Percentiles rank a stretch among this genome's conserved stretches.
Conservation (phyloP, 495 filamentous ascomycete genomes). For the Diplogelasinospora grovesii region DNA sequence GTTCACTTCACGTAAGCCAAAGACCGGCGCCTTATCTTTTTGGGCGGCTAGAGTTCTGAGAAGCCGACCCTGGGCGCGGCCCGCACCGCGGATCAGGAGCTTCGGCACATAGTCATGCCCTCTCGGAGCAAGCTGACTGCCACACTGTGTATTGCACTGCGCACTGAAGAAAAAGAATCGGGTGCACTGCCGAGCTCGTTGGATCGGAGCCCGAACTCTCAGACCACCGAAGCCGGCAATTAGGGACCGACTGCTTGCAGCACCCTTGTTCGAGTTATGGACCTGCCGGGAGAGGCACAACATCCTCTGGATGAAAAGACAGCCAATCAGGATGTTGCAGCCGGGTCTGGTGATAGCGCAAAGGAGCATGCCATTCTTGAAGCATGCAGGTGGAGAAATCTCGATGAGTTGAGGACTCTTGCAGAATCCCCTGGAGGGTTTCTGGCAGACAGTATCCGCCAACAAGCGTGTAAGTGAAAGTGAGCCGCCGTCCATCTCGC, state of each 20-base stretch:
- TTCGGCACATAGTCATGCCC: too few species aligned
- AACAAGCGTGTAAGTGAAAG: conserved; percentile 68
- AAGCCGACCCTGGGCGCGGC: too few species aligned
- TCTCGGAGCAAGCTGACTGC: too few species aligned
- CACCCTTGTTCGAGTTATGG: conserved; percentile 7
- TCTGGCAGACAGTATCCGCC: conserved; percentile 71
- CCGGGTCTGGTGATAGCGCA: background rate
- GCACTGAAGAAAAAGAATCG: background rate
- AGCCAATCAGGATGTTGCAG: background rate
- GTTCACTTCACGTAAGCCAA: too few species aligned
- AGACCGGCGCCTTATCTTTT: too few species aligned
- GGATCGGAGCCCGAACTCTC: too few species aligned
- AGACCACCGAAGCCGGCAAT: too few species aligned
- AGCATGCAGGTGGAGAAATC: conserved; percentile 61
- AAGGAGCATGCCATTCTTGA: conserved; percentile 44
- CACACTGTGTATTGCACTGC: too few species aligned
- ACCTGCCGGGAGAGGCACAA: conserved; percentile 3
- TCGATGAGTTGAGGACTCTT: conserved; percentile 54
- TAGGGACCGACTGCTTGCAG: too few species aligned
- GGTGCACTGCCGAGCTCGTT: background rate
- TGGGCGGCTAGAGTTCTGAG: too few species aligned
- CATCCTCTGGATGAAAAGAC: conserved; percentile 17
- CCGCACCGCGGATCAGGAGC: too few species aligned
- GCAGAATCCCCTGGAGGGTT: conserved; percentile 73
- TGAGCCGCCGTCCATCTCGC: background rate